A percentile compares a stretch with the other conserved stretches of the same genome.
These are phyloP conservation scores for Aschersonia sp. DNA, from an alignment of 2,329 filamentous ascomycete species.

Conservation along the genomic window DNA sequence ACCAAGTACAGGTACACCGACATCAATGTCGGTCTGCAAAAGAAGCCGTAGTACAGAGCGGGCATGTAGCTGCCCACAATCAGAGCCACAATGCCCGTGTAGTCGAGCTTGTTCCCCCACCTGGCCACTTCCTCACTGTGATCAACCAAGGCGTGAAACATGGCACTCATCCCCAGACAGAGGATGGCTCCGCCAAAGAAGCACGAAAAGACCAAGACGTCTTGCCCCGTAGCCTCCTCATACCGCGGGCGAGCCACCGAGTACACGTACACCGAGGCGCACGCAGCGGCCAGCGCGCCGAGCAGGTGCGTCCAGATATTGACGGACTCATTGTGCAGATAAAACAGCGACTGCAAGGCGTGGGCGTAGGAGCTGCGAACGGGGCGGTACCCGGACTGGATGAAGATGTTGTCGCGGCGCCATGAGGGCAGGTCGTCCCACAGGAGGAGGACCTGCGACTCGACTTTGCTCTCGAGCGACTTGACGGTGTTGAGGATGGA, in stretches of 20 bases:
- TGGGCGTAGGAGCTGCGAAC: constrained; percentile 31
- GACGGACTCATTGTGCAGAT: constrained; percentile 46
- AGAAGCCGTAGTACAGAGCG: constrained; percentile 76
- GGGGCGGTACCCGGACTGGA: constrained; percentile 37
- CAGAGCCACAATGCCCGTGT: constrained; percentile 80
- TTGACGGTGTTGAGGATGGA: constrained; percentile 12
- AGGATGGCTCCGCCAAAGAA: constrained; percentile 64
- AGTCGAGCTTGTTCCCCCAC: constrained; percentile 88
- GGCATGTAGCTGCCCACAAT: constrained; percentile 90
- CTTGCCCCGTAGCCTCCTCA: constrained; percentile 40
- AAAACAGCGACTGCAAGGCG: constrained; percentile 32
- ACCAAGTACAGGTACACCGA: constrained; percentile 63
- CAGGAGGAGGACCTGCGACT: constrained; percentile 27
- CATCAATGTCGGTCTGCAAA: constrained; percentile 51
- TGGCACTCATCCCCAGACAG: constrained; percentile 69
- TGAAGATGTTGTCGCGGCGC: constrained; percentile 46
- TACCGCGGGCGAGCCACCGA: constrained; percentile 49
- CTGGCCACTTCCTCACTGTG: constrained; percentile 66
- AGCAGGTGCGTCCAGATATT: constrained; percentile 51
- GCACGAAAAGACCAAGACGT: constrained; percentile 59
- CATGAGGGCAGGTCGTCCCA: constrained; percentile 45
- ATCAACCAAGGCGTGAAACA: constrained; percentile 73
- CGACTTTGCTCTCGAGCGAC: constrained; percentile 23
- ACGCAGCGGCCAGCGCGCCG: constrained; percentile 46
- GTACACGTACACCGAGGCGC: constrained; percentile 38